These are phyloP conservation scores for Cordyceps pruinosa DNA, from an alignment of 2,329 filamentous ascomycete genomes.

Conservation along the genomic window DNA sequence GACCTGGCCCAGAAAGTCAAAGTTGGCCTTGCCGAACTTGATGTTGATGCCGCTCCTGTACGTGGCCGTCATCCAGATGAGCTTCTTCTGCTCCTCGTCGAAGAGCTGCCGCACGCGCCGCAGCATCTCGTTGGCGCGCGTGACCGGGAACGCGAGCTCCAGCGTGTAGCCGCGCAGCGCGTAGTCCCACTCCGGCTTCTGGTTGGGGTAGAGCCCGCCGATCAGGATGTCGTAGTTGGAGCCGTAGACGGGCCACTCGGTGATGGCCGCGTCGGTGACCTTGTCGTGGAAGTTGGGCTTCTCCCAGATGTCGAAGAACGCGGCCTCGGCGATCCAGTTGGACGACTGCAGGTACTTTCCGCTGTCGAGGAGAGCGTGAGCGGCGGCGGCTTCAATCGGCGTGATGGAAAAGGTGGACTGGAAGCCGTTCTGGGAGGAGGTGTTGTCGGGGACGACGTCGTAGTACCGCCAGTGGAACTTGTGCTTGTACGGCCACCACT, in stretches of 20 bases:
- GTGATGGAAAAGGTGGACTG: constrained; percentile 46
- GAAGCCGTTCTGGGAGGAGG: constrained; percentile 39
- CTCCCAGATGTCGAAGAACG: constrained; percentile 43
- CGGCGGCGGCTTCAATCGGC: constrained; percentile 34
- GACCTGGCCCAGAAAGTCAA: constrained; percentile 42
- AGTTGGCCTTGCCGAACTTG: constrained; percentile 44
- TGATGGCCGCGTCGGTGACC: constrained; percentile 35
- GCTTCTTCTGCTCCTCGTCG: constrained; percentile 37
- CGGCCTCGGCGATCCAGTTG: constrained; percentile 42
- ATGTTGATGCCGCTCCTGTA: constrained; percentile 47
- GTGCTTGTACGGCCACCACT: constrained; percentile 46
- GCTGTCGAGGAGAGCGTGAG: constrained; percentile 36
- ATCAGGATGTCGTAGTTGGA: constrained; percentile 49
- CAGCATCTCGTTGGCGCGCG: constrained; percentile 41
- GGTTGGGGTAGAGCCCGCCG: constrained; percentile 41
- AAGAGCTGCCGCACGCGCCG: constrained; percentile 41
- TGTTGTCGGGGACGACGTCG: constrained; percentile 34
- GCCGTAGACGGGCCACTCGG: constrained; percentile 43
- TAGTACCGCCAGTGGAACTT: constrained; percentile 50
- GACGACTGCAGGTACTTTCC: constrained; percentile 40
- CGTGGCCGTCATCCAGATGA: constrained; percentile 41
- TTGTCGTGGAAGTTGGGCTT: constrained; percentile 47
- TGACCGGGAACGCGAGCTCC: constrained; percentile 46
- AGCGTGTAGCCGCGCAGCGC: constrained; percentile 41
- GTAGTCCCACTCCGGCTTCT: constrained; percentile 44